Evolutionary conservation across 805 yeast species (phyloP).

Genomic region (Suhomyces sp.): DNA sequence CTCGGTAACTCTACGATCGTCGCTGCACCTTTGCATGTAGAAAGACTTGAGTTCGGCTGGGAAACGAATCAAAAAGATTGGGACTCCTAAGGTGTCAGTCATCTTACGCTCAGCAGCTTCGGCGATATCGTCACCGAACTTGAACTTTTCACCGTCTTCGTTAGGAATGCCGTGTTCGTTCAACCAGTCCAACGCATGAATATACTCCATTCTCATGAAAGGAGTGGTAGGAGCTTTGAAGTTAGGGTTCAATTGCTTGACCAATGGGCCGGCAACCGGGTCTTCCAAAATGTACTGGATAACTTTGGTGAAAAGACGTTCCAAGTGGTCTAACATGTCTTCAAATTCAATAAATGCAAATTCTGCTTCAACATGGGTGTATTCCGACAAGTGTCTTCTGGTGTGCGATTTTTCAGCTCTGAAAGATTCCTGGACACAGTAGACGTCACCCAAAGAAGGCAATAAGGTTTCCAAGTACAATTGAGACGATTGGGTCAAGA

Average conservation of each 20-base stretch:
- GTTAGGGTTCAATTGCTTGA: slow-evolving; percentile 88
- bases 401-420: slow-evolving; percentile 99
- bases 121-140: slow-evolving; percentile 98
- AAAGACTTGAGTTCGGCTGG: slow-evolving; percentile 96
- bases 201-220: slow-evolving; percentile 87
- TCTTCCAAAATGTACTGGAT: slow-evolving; percentile 80
- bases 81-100: slow-evolving; percentile 93
- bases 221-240: slow-evolving; percentile 82
- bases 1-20: slow-evolving; percentile 94
- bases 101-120: slow-evolving; percentile 99
- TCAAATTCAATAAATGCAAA: slow-evolving; percentile 84
- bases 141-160: slow-evolving; percentile 91
- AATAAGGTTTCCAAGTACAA: slow-evolving; percentile 93
- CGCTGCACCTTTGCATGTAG: slow-evolving; percentile 92
- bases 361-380: slow-evolving; percentile 96
- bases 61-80: slow-evolving; percentile 89
- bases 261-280: slow-evolving; percentile 87
- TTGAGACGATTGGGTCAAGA: slow-evolving; percentile 94
- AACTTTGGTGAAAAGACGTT: slow-evolving; percentile 65
- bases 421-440: slow-evolving; percentile 96
- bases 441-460: slow-evolving; percentile 96
- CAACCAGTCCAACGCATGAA: slow-evolving; percentile 91
- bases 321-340: slow-evolving; percentile 82
- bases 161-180: slow-evolving; percentile 91
- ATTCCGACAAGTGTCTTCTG: slow-evolving; percentile 95